Conservation (phyloP, 2,329 filamentous ascomycete genomes). For the Pestalotiopsis sp. region DNA sequence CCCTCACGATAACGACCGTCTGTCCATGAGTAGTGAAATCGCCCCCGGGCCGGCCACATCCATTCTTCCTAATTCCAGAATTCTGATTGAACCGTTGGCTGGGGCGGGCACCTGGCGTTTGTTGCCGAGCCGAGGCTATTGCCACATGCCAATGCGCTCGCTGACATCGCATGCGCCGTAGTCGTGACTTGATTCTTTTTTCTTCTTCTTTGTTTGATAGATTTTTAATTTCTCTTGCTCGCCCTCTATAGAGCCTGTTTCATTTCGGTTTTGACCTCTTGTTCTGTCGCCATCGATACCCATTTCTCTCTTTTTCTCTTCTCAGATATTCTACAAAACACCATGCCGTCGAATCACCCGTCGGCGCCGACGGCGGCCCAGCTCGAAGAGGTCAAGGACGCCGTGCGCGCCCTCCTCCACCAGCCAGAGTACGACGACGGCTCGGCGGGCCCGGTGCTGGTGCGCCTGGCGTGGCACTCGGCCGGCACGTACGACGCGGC, state of each 20-base stretch:
- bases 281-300: background rate
- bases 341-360: background rate
- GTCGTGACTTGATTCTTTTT: background rate
- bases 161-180: background rate
- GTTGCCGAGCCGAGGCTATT: constrained; percentile 10
- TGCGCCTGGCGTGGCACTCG: constrained; percentile 68
- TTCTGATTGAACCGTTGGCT: constrained; percentile 6
- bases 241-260: background rate
- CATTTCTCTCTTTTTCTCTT: background rate
- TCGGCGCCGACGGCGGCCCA: constrained; percentile 23
- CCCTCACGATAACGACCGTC: constrained; percentile 6
- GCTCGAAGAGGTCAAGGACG: constrained; percentile 47
- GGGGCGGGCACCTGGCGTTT: background rate
- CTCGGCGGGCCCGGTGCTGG: constrained; percentile 64
- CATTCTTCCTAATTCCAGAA: background rate
- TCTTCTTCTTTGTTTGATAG: background rate
- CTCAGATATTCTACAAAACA: background rate
- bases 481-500: constrained; percentile 62
- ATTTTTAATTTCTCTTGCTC: background rate
- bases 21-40: background rate
- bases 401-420: constrained; percentile 54
- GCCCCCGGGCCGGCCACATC: background rate
- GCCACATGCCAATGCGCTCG: constrained; percentile 1
- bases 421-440: constrained; percentile 69
- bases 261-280: background rate